Evolutionary conservation across 2,329 filamentous ascomycete genomes (phyloP), one percentile per base, ranked within the genome.

Genomic region (Pochonia chlamydosporia): DNA sequence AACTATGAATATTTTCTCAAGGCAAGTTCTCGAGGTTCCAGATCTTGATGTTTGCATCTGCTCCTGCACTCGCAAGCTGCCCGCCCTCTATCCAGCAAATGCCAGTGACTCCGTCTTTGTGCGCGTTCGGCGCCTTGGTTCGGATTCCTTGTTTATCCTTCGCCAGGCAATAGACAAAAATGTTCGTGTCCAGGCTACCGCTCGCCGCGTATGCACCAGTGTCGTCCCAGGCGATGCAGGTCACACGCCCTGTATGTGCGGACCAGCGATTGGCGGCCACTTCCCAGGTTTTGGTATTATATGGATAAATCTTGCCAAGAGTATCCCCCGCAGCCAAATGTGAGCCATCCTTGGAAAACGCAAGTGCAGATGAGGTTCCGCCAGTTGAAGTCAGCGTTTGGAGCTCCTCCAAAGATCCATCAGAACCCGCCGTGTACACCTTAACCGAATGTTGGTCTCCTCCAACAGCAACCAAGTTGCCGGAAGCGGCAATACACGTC

Each of bases 71-170:
- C 9, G 87, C 82, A 43, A 97, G 75, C 68, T 79, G 88, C 49
- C 74, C 74, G 8, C 78, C 81, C 24, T 76, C 77, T 13, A 88
- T 75, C 90, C 92, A 99, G 11, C 78, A 78, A 14, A 97, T 85
- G 14, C 88, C 92, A 56, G 86, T 89, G 16, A 97, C 90, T 9
- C 93, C 93, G 61, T 97, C 93, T 70, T 96, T 96, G 71, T 99
- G 93, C 43, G 92, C 90, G 61, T 96, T 95, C 20, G 82, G 70
- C 13, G 83, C 85, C 72, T 93, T 92, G 56, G 95, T 79, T 56
- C 92, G 79, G 66, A 87, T 87, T 3, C 89, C 90, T 1, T 92
- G 92, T 59, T 88, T 85, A 52, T 69, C 76, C 62, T 89, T 87
- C 33, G 72, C 75, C 47, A 96, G 67, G 63, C 89, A 96, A 89